Conservation (phyloP, 2,329 filamentous ascomycete genomes). For the Neoarthrinium moseri region DNA sequence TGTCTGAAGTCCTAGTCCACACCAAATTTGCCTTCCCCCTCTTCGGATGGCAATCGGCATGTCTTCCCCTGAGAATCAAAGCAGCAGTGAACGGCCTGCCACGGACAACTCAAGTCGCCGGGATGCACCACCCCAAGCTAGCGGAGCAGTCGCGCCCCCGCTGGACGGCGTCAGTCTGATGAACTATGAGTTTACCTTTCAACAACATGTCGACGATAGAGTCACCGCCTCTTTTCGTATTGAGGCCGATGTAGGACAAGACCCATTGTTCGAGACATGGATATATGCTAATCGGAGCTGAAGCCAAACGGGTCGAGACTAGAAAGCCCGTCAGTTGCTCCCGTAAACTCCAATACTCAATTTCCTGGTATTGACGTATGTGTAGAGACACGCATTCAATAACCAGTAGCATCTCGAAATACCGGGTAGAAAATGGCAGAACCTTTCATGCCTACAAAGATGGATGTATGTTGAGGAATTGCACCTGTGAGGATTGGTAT, state of each 20-base stretch:
- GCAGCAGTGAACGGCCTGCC: not conserved
- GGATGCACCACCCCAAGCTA: not conserved
- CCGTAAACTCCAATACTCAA: no score
- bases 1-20: no score
- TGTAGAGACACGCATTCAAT: conserved; percentile 21
- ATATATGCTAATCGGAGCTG: not conserved
- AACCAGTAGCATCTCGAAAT: conserved; percentile 20
- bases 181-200: conserved; percentile 12
- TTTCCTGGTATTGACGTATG: no score
- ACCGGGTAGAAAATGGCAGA: conserved; percentile 32
- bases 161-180: conserved; percentile 7
- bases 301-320: not conserved
- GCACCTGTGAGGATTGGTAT: not conserved
- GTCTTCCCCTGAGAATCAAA: not conserved
- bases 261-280: no score
- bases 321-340: not conserved
- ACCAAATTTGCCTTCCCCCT: no score
- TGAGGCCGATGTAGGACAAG: conserved; percentile 12
- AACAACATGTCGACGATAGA: conserved; percentile 9
- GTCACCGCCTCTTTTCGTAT: conserved; percentile 10
- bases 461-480: conserved; percentile 36
- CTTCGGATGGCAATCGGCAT: not conserved
- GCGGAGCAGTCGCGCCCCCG: not conserved
- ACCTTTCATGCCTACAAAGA: conserved; percentile 48
- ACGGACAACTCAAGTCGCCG: not conserved